phyloP scores from a whole-genome alignment of 192 early-diverging fungal species.

The Tieghemiomyces parasiticus region DNA sequence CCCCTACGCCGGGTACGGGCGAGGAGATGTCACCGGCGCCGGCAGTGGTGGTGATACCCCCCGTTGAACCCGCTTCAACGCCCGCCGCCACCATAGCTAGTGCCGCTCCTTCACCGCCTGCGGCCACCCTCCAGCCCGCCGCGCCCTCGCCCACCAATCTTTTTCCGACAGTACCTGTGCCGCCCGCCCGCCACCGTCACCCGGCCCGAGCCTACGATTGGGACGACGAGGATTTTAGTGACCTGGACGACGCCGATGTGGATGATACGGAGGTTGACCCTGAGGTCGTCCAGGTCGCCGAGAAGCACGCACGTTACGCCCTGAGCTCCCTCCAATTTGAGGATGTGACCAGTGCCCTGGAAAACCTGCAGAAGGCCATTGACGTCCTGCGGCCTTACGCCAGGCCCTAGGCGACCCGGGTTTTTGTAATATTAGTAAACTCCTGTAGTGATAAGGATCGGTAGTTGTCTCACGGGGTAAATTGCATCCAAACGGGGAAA shows the following conservation, averaged over 20 bases:
- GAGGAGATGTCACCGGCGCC: slow-evolving; percentile 2
- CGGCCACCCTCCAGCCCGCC: slow-evolving; percentile 12
- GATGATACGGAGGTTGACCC: slow-evolving; percentile 28
- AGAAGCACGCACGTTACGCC: slow-evolving; percentile 83
- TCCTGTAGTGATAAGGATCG: too few species aligned
- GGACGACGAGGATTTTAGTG: slow-evolving; percentile 1
- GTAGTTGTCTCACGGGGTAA: too few species aligned
- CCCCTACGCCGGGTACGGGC: slow-evolving; percentile 42
- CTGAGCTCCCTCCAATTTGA: slow-evolving; percentile 91
- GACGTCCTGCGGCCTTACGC: slow-evolving; percentile 17
- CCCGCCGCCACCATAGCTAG: slow-evolving; percentile 1
- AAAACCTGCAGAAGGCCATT: slow-evolving; percentile 55
- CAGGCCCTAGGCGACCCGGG: neutral
- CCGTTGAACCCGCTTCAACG: slow-evolving; percentile 8
- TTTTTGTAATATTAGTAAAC: too few species aligned
- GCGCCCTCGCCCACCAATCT: slow-evolving; percentile 12
- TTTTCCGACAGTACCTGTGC: slow-evolving; percentile 8
- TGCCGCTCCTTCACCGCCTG: slow-evolving; percentile 9
- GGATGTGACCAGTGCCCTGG: slow-evolving; percentile 75
- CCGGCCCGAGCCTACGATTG: slow-evolving; percentile 8
- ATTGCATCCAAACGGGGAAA: too few species aligned
- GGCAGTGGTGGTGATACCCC: neutral
- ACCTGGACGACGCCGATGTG: slow-evolving; percentile 13
- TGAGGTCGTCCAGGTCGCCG: slow-evolving; percentile 41
- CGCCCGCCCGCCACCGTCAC: neutral